Percentiles rank a stretch among this genome's conserved stretches.
Conservation (phyloP, 352 stramenopile species). For the Globisporangium canariense region DNA sequence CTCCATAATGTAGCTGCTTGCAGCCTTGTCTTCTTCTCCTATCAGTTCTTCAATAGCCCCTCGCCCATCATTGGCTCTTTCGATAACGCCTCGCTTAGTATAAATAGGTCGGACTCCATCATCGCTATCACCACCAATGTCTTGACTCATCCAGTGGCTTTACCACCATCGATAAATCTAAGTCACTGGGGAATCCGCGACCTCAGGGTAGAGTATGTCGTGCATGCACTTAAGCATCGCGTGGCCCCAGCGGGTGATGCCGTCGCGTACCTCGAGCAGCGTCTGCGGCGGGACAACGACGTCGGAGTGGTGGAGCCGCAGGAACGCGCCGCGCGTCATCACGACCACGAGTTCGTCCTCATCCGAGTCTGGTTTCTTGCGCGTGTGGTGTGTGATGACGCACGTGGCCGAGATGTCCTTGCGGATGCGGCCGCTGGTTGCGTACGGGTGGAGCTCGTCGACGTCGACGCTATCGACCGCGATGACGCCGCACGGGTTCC, state of each 20-base stretch:
- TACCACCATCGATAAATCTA: neutral
- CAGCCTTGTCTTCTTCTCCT: neutral
- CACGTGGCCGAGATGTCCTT: conserved; percentile 48
- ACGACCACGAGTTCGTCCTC: conserved; percentile 16
- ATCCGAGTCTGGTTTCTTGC: neutral
- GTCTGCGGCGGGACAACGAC: conserved; percentile 10
- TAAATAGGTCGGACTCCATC: neutral
- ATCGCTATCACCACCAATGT: neutral
- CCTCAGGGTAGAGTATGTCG: conserved; percentile 17
- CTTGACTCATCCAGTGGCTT: neutral
- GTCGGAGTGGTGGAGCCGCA: conserved; percentile 10
- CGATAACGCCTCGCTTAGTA: neutral
- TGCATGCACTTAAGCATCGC: conserved; percentile 20
- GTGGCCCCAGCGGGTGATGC: conserved; percentile 21
- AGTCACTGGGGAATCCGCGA: neutral
- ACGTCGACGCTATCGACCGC: conserved; percentile 43
- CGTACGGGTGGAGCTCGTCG: conserved; percentile 54
- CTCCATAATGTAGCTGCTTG: conserved; percentile 1
- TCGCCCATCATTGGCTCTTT: neutral
- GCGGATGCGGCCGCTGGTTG: conserved; percentile 30
- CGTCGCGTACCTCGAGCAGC: conserved; percentile 15
- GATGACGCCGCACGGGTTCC: conserved; percentile 31
- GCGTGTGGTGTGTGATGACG: conserved; percentile 26
- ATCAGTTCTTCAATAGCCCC: neutral
- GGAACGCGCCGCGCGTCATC: conserved; percentile 19